Evolutionary conservation across 2,329 filamentous ascomycete genomes (phyloP).

Genomic region (Hypoxylon sp.): DNA sequence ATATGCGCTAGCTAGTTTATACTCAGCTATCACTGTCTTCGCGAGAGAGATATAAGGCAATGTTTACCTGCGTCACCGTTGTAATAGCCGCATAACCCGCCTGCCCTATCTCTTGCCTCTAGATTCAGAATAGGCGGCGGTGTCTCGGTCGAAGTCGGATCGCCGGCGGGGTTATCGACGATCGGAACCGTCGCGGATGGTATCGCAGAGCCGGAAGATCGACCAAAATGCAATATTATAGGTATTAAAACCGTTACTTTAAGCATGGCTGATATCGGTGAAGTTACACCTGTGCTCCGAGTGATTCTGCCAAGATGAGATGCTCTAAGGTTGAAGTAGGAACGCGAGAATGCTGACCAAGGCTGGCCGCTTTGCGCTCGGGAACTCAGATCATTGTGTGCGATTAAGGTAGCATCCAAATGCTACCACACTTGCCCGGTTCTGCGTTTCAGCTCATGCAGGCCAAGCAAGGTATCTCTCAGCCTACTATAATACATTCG

Average conservation of each 20-base stretch:
- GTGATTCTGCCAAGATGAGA: background rate
- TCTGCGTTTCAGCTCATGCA: constrained; percentile 17
- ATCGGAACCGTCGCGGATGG: background rate
- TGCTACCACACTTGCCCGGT: background rate
- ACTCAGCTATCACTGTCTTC: background rate
- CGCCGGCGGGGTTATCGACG: no score
- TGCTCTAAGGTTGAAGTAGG: background rate
- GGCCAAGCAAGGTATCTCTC: background rate
- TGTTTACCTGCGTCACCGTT: constrained; percentile 31
- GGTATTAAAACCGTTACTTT: background rate
- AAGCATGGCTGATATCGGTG: constrained; percentile 2
- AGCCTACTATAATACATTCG: background rate
- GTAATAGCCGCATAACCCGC: constrained; percentile 23
- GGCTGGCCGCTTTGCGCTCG: background rate
- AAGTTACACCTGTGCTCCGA: background rate
- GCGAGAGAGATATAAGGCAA: background rate
- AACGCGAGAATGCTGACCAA: background rate
- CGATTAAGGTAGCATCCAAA: background rate
- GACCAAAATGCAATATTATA: background rate
- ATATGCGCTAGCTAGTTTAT: constrained; percentile 9
- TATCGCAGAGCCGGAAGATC: constrained; percentile 4
- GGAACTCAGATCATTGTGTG: background rate
- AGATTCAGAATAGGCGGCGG: constrained; percentile 5
- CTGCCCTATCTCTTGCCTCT: constrained; percentile 18
- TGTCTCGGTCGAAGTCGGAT: constrained; percentile 7